Conservation (phyloP, 495 filamentous ascomycete species). For the Penicillium macrosclerotiorum region DNA sequence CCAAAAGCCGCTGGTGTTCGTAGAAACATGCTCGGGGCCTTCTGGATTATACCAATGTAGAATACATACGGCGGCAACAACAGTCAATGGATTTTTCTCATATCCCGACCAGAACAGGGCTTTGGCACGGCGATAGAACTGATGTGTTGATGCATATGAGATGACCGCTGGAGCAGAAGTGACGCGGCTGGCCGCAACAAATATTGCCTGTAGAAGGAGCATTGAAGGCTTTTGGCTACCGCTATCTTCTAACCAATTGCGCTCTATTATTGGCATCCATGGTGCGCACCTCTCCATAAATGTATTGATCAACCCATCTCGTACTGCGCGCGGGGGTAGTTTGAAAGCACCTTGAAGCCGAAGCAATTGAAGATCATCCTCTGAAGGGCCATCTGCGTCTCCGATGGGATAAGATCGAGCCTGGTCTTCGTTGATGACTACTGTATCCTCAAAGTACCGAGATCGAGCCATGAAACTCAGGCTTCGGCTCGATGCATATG, state of each 20-base stretch:
- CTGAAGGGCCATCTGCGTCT: slow-evolving; percentile 19
- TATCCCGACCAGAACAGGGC: slow-evolving; percentile 27
- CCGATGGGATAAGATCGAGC: slow-evolving; percentile 13
- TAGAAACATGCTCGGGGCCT: slow-evolving; percentile 26
- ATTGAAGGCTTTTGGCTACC: slow-evolving; percentile 19
- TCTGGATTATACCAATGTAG: slow-evolving; percentile 29
- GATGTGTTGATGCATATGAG: slow-evolving; percentile 23
- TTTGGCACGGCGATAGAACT: slow-evolving; percentile 27
- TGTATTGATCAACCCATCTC: slow-evolving; percentile 24
- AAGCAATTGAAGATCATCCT: slow-evolving; percentile 23
- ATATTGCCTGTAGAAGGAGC: slow-evolving; percentile 23
- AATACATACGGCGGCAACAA: slow-evolving; percentile 25
- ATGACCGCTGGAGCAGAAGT: slow-evolving; percentile 22
- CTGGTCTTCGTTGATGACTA: slow-evolving; percentile 19
- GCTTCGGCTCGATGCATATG: slow-evolving; percentile 16
- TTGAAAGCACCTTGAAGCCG: slow-evolving; percentile 26
- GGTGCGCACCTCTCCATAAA: slow-evolving; percentile 27
- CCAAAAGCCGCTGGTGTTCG: slow-evolving; percentile 29
- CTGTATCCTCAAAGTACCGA: slow-evolving; percentile 23
- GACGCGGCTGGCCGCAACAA: slow-evolving; percentile 25
- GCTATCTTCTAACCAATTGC: slow-evolving; percentile 22
- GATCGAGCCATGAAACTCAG: slow-evolving; percentile 22
- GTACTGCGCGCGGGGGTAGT: slow-evolving; percentile 21
- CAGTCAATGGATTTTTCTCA: slow-evolving; percentile 25
- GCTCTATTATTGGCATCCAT: slow-evolving; percentile 29